Conservation (phyloP, 2,329 filamentous ascomycete genomes). For the Diaporthe sp. region DNA sequence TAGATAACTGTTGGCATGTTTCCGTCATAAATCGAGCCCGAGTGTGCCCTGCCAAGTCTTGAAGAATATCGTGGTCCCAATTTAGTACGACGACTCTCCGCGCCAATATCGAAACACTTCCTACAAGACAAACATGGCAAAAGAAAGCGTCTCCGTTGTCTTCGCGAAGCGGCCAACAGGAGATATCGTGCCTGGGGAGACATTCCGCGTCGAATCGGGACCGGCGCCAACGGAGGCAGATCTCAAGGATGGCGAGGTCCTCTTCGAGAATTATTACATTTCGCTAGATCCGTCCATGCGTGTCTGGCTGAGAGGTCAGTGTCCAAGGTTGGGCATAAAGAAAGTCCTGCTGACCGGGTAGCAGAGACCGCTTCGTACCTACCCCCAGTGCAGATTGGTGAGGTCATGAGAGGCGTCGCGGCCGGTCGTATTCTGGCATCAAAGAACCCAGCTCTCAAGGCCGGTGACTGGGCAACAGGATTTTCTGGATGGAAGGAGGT, state of each 20-base stretch:
- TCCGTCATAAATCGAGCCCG: not conserved
- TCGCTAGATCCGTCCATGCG: conserved; percentile 76
- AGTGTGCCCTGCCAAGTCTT: not conserved
- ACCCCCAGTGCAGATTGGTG: conserved; percentile 71
- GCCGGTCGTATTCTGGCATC: conserved; percentile 67
- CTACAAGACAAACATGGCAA: conserved; percentile 32
- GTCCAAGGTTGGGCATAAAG: not conserved
- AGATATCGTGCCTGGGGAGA: conserved; percentile 74
- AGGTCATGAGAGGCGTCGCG: conserved; percentile 70
- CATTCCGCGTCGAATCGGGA: conserved; percentile 69
- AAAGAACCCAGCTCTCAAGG: conserved; percentile 60
- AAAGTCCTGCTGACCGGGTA: not conserved
- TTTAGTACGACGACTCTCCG: not conserved
- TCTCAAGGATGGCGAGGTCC: conserved; percentile 67
- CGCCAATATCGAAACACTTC: too few species aligned
- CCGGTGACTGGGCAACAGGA: conserved; percentile 66
- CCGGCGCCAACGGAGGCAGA: conserved; percentile 64
- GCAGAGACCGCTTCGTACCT: conserved; percentile 61
- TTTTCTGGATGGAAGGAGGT: conserved; percentile 71
- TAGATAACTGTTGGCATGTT: not conserved
- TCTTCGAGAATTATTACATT: conserved; percentile 66
- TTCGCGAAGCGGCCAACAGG: conserved; percentile 75
- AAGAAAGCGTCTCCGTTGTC: conserved; percentile 49
- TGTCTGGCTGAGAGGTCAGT: conserved; percentile 68
- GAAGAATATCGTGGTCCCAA: not conserved